Percentiles rank a stretch among this genome's conserved stretches.
Conservation (phyloP, 257 asterid genomes). For the Nemophila menziesii region DNA sequence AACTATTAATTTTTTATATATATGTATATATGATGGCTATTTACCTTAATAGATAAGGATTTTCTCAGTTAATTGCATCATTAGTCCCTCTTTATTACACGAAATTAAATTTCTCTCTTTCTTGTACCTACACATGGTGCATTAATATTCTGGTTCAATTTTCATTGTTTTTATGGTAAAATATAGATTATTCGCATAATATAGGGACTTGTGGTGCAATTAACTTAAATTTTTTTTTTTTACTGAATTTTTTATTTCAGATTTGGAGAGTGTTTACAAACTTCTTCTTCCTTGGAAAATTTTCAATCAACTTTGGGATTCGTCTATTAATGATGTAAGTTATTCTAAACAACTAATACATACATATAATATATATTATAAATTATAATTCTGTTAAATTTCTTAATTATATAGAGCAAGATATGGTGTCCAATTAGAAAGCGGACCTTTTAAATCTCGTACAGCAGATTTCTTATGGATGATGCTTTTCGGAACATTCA, state of each 20-base stretch:
- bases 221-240: too few relatives aligned
- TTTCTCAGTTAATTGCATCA: too few relatives aligned
- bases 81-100: too few relatives aligned
- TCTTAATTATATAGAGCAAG: constrained; percentile 57
- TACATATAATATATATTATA: neutral
- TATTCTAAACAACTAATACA: neutral
- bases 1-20: constrained; percentile 5
- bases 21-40: neutral
- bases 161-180: too few relatives aligned
- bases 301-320: constrained; percentile 90
- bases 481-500: constrained; percentile 85
- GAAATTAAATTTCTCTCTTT: too few relatives aligned
- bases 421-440: constrained; percentile 94
- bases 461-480: constrained; percentile 98
- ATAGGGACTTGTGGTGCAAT: too few relatives aligned
- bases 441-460: constrained; percentile 77
- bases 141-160: too few relatives aligned
- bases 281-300: constrained; percentile 77
- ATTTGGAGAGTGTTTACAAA: constrained; percentile 69
- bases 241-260: constrained; percentile 28
- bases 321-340: constrained; percentile 97
- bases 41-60: too few relatives aligned
- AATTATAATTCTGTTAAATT: neutral
- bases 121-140: too few relatives aligned
- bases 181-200: too few relatives aligned